phyloP scores from a whole-genome alignment of 2,329 filamentous ascomycete species.

The Xylariaceae sp. region DNA sequence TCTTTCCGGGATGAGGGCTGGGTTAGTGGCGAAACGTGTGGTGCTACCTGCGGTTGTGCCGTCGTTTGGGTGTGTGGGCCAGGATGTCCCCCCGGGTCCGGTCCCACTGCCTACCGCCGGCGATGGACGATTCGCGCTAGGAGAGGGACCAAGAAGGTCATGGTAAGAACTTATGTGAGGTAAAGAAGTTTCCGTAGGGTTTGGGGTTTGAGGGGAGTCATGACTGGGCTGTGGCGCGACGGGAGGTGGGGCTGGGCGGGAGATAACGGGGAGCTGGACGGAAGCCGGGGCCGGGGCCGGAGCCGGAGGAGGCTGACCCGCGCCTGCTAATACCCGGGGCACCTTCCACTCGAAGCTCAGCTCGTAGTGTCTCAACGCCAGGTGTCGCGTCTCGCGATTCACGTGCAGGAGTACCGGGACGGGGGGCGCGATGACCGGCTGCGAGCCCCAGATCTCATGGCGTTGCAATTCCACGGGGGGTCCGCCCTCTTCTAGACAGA shows the following conservation, averaged over 20 bases:
- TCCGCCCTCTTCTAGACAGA: slow-evolving; percentile 11
- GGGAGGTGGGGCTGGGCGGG: background rate
- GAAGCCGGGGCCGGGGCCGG: background rate
- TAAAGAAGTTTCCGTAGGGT: background rate
- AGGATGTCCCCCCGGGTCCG: background rate
- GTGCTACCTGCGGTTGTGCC: background rate
- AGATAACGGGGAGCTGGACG: background rate
- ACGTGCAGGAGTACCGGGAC: slow-evolving; percentile 44
- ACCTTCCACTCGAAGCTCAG: slow-evolving; percentile 46
- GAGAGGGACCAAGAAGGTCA: slow-evolving; percentile 9
- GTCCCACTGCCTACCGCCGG: background rate
- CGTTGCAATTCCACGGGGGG: slow-evolving; percentile 7
- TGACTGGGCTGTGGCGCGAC: background rate
- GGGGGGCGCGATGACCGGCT: slow-evolving; percentile 22
- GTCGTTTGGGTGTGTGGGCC: background rate
- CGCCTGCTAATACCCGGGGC: slow-evolving; percentile 36
- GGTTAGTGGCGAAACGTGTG: background rate
- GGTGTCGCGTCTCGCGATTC: slow-evolving; percentile 40
- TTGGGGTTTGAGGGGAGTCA: too few species aligned
- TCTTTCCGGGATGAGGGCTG: slow-evolving; percentile 1
- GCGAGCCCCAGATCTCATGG: slow-evolving; percentile 18
- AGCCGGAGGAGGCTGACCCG: slow-evolving; percentile 13
- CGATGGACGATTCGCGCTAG: background rate
- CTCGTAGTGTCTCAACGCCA: slow-evolving; percentile 44
- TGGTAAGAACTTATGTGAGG: slow-evolving; percentile 15